These are phyloP conservation scores for Atalantia buxifolia DNA, from an alignment of 345 rosid genomes.

Conservation along the genomic window DNA sequence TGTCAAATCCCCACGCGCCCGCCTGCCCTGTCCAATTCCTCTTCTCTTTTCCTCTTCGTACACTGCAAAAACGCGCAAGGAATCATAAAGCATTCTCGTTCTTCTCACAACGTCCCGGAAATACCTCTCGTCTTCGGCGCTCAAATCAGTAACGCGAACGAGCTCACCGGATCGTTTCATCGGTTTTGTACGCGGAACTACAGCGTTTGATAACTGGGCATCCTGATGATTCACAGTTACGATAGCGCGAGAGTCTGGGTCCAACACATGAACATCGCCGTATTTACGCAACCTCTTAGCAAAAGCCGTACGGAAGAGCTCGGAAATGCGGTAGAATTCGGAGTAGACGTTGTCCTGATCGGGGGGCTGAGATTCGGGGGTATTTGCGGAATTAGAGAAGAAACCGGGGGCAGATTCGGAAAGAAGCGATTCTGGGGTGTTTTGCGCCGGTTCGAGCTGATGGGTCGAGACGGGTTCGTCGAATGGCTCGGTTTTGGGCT, in stretches of 20 bases:
- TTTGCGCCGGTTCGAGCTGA: slow-evolving; percentile 17
- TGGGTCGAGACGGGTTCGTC: slow-evolving; percentile 26
- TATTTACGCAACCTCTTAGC: slow-evolving; percentile 33
- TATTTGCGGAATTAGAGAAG: slow-evolving; percentile 28
- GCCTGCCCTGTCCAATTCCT: slow-evolving; percentile 23
- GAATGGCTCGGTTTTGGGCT: slow-evolving; percentile 57
- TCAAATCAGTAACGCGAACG: slow-evolving; percentile 67
- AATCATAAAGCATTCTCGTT: slow-evolving; percentile 63
- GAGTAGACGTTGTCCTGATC: slow-evolving; percentile 40
- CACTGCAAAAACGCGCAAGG: slow-evolving; percentile 48
- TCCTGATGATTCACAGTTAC: slow-evolving; percentile 37
- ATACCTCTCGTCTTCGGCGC: slow-evolving; percentile 45
- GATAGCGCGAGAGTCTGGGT: slow-evolving; percentile 54
- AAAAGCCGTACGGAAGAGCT: slow-evolving; percentile 59
- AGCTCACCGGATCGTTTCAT: slow-evolving; percentile 63
- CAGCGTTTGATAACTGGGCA: slow-evolving; percentile 10
- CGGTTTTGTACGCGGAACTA: slow-evolving; percentile 23
- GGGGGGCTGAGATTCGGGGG: slow-evolving; percentile 30
- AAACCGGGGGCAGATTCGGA: slow-evolving; percentile 23
- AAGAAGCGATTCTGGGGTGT: background rate
- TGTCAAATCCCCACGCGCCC: slow-evolving; percentile 48
- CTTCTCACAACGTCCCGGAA: slow-evolving; percentile 61
- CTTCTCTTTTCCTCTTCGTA: slow-evolving; percentile 41
- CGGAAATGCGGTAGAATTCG: slow-evolving; percentile 49
- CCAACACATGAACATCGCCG: slow-evolving; percentile 35